A percentile compares a stretch with the other conserved stretches of the same genome.
These are phyloP conservation scores for Aschersonia sp. DNA, from an alignment of 2,329 filamentous ascomycete species.

Conservation along the genomic window DNA sequence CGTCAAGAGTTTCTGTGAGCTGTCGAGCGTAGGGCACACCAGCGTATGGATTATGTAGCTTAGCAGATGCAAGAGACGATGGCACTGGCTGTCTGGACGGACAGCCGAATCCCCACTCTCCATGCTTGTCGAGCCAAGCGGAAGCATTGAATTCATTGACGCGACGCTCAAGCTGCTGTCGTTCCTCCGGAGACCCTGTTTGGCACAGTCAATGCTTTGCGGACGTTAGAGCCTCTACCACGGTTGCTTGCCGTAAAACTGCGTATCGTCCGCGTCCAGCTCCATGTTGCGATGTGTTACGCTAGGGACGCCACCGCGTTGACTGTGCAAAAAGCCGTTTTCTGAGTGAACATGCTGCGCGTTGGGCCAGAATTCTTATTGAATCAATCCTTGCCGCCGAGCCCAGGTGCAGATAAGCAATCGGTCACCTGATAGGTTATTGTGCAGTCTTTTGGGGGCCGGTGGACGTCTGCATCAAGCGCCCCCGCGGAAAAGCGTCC, in stretches of 20 bases:
- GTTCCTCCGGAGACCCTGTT: slow-evolving; percentile 39
- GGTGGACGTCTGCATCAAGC: too few relatives aligned
- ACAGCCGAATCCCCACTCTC: slow-evolving; percentile 1
- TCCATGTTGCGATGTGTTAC: not conserved
- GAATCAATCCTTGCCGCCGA: too few relatives aligned
- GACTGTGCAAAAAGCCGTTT: not conserved
- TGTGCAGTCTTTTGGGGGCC: too few relatives aligned
- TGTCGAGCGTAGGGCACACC: slow-evolving; percentile 43
- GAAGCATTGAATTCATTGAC: slow-evolving; percentile 34
- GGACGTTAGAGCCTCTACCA: not conserved
- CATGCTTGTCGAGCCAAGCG: slow-evolving; percentile 22
- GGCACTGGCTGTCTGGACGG: not conserved
- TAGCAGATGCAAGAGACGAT: slow-evolving; percentile 8
- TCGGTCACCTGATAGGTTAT: too few relatives aligned
- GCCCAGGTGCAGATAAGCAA: too few relatives aligned
- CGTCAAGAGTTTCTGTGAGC: slow-evolving; percentile 43
- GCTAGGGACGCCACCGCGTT: not conserved
- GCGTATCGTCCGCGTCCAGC: slow-evolving; percentile 34
- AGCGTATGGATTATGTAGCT: slow-evolving; percentile 44
- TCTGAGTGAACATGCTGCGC: not conserved
- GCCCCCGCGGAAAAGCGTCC: too few relatives aligned
- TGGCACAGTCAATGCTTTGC: not conserved
- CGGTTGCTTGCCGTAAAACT: slow-evolving; percentile 36
- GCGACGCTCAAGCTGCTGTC: slow-evolving; percentile 30
- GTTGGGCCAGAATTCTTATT: not conserved